Evolutionary conservation across 768 basidiomycete genomes (phyloP), one percentile per base, ranked within the genome.

Genomic region (Cystobasidium ongulense): DNA sequence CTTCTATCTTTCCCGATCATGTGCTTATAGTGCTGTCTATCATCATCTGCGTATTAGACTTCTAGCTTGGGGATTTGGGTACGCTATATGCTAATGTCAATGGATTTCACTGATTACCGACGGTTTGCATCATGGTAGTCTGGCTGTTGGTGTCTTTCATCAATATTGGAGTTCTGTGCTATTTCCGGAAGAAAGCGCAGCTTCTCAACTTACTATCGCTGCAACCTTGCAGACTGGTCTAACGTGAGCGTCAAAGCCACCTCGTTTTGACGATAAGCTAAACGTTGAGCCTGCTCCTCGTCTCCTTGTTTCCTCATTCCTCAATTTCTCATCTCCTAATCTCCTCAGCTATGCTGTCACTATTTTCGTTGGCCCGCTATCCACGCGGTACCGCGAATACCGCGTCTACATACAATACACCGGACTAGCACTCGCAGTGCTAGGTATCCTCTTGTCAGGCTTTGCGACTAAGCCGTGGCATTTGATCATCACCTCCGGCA

Each of bases 141-240:
- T 63, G 17, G 18, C 62, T 39, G 36, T 66, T 18, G 64, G 64
- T 15, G 25, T 66, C 39, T 66, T 66, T 18, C 64, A 66, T 41
- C 33, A 66, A 29, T 43, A 66, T 41, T 66, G 64, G 64, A 46
- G 33, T 15, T 25, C 35, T 27, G 41, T 41, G 8, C 35, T 66
- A 23, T 66, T 66, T 41, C 64, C 64, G 7, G 36, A 46, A 21
- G 35, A 27, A 7, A 27, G 35, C 13, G 35, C 33, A 18, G 64
- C 64, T 8, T 3, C 33, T 15, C 33, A 25, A 15, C 33, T 66
- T 23, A 39, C 64, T 7, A 36, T 66, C 18, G 25, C 36, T 25
- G 41, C 64, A 5, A 66, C 64, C 17, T 29, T 66, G 4, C 25
- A 27, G 18, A 39, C 64, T 31, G 64, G 64, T 36, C 33, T 63